Evolutionary conservation across 495 filamentous ascomycete species (phyloP).

Genomic region (Hyaloscypha bicolor): DNA sequence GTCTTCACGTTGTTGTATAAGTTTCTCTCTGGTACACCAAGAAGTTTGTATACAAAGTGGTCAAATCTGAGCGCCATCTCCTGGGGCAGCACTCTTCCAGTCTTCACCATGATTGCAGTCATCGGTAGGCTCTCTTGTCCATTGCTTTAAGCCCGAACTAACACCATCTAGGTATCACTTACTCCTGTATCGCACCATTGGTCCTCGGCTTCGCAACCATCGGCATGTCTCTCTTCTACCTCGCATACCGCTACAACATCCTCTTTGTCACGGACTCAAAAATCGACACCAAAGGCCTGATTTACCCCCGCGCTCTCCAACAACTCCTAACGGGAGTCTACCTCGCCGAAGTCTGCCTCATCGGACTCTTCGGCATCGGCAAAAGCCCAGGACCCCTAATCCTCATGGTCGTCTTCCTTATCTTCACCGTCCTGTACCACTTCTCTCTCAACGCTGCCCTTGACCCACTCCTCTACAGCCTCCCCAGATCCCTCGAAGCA

Average conservation of each 20-base stretch:
- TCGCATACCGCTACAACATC: slow-evolving; percentile 94
- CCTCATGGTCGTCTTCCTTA: slow-evolving; percentile 79
- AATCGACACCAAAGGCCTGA: slow-evolving; percentile 89
- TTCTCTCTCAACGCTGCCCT: slow-evolving; percentile 77
- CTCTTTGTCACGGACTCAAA: slow-evolving; percentile 84
- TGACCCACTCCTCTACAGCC: slow-evolving; percentile 76
- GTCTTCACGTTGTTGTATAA: slow-evolving; percentile 78
- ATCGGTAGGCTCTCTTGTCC: slow-evolving; percentile 58
- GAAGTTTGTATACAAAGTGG: slow-evolving; percentile 63
- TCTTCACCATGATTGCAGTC: slow-evolving; percentile 81
- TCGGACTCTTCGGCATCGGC: slow-evolving; percentile 83
- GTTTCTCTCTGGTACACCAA: slow-evolving; percentile 56
- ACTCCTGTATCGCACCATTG: slow-evolving; percentile 88
- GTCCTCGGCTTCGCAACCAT: slow-evolving; percentile 86
- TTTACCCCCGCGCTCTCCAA: slow-evolving; percentile 87
- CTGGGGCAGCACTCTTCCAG: slow-evolving; percentile 89
- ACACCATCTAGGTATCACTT: slow-evolving; percentile 65
- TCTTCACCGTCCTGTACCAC: slow-evolving; percentile 84
- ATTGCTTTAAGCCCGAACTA: slow-evolving; percentile 22
- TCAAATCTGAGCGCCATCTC: slow-evolving; percentile 62
- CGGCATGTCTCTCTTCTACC: slow-evolving; percentile 84
- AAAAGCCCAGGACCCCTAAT: slow-evolving; percentile 74
- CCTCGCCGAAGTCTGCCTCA: slow-evolving; percentile 80
- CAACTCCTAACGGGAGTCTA: slow-evolving; percentile 91
- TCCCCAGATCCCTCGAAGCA: slow-evolving; percentile 63